Base-by-base conservation (phyloP, 106 monocot genomes). In the Platanthera zijinensis region DNA sequence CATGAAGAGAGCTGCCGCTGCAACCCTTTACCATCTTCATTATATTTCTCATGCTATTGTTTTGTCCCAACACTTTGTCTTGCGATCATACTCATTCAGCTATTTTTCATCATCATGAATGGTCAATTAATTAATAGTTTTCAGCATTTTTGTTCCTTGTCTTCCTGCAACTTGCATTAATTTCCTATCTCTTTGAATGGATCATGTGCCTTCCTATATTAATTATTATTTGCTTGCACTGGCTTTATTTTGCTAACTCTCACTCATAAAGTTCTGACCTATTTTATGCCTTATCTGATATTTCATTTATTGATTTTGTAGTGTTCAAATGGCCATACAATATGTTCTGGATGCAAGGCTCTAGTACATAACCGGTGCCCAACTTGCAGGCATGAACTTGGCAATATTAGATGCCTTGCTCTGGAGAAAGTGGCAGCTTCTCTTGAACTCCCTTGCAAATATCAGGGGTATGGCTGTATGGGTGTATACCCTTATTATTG, bases 351-450 rank as follows among this genome's bases (percentile, higher is more conserved):
- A 47, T 78, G 78, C 78, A 78, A 78, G 71, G 71, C 78, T 70
- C 70, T 69, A 47, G 78, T 78, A 2, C 78, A 78, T 56, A 78
- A 78, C 56, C 53, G 78, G n/a, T 78, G 78, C 70, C 78, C 78
- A 53, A 78, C 78, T n/a, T 78, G 78, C 71, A 53, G 78, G 71
- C 71, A 78, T 48, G 78, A 78, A 56, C 71, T 78, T 69, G 78
- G 78, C 54, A 78, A 78, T 48, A 78, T 78, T 21, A 78, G 78
- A 78, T 78, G 78, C 19, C 78, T 78, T 78, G 78, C 78, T 53
- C 56, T 78, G 18, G 78, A 78, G 56, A 78, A 78, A 64, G 69
- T 78, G 5, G 78, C 78, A 13, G 69, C 78, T 78, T 78, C 78
- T 57, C 71, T 78, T 70, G 78, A 78, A 19, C 68, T 78, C 47